phyloP scores from a whole-genome alignment of 306 rosid species.

The Trichosanthes truncata region DNA sequence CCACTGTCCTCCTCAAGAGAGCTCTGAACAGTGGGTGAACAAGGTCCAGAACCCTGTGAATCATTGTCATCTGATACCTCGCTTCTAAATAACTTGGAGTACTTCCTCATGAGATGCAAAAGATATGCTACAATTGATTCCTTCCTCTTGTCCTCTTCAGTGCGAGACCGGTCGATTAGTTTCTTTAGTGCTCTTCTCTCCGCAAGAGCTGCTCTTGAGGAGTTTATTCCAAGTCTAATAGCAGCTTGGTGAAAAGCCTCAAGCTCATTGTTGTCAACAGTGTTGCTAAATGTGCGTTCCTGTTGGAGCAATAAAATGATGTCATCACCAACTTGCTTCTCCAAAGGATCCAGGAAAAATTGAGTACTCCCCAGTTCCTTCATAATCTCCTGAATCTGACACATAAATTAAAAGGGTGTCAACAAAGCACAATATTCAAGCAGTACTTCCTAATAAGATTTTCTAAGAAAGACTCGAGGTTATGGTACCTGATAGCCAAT shows the following conservation, averaged over 20 bases:
- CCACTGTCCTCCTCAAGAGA: slow-evolving; percentile 50
- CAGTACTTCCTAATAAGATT: not conserved
- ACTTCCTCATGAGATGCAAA: slow-evolving; percentile 91
- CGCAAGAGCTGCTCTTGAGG: slow-evolving; percentile 83
- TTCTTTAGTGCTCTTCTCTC: slow-evolving; percentile 96
- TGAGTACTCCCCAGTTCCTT: slow-evolving; percentile 44
- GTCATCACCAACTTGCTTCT: slow-evolving; percentile 90
- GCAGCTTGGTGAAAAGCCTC: slow-evolving; percentile 97
- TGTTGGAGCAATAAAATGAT: slow-evolving; percentile 81
- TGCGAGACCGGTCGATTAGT: slow-evolving; percentile 75
- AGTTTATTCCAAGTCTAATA: slow-evolving; percentile 74
- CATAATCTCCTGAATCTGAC: slow-evolving; percentile 68
- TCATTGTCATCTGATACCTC: slow-evolving; percentile 88
- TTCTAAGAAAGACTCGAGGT: not conserved
- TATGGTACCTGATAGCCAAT: slow-evolving; percentile 75
- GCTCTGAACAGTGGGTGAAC: slow-evolving; percentile 86
- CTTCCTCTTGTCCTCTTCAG: slow-evolving; percentile 92
- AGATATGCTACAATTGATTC: slow-evolving; percentile 92
- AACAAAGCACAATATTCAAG: not conserved
- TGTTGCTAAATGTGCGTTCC: slow-evolving; percentile 60
- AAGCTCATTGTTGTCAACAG: slow-evolving; percentile 67
- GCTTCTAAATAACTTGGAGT: slow-evolving; percentile 86
- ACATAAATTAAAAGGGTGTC: not conserved
- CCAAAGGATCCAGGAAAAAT: slow-evolving; percentile 67
- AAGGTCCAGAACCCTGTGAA: slow-evolving; percentile 93